These are phyloP conservation scores for Neodidymelliopsis sp. DNA, from an alignment of 2,329 filamentous ascomycete genomes.

Conservation along the genomic window DNA sequence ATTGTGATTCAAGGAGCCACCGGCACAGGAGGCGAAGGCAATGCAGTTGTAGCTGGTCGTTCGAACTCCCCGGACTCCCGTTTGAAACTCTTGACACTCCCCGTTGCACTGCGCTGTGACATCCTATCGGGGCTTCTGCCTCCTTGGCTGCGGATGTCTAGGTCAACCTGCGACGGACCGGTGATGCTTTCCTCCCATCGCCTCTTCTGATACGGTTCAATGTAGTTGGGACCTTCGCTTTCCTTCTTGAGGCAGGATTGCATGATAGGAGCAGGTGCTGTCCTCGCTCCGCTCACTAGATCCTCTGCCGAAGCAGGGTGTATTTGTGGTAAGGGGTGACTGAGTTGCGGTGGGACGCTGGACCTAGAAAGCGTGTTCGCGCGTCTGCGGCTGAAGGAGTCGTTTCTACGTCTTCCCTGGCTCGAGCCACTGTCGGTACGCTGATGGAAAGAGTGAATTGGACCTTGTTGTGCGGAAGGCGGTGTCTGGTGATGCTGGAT, in stretches of 20 bases:
- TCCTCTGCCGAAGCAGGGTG: slow-evolving; percentile 44
- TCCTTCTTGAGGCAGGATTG: slow-evolving; percentile 41
- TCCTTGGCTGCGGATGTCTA: slow-evolving; percentile 38
- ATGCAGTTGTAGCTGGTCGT: slow-evolving; percentile 22
- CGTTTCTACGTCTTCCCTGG: slow-evolving; percentile 41
- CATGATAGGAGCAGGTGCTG: slow-evolving; percentile 41
- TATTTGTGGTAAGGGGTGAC: slow-evolving; percentile 43
- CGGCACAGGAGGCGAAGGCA: slow-evolving; percentile 30
- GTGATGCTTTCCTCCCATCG: slow-evolving; percentile 39
- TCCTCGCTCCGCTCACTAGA: slow-evolving; percentile 45
- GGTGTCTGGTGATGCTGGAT: slow-evolving; percentile 39
- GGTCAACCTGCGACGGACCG: slow-evolving; percentile 29
- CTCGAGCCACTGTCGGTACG: slow-evolving; percentile 44
- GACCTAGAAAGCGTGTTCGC: slow-evolving; percentile 39
- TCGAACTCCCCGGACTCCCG: slow-evolving; percentile 42
- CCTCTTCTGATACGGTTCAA: slow-evolving; percentile 43
- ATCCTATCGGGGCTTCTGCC: slow-evolving; percentile 42
- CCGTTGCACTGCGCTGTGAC: slow-evolving; percentile 45
- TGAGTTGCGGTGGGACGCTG: slow-evolving; percentile 47
- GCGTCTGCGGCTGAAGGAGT: slow-evolving; percentile 46
- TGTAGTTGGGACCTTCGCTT: slow-evolving; percentile 35
- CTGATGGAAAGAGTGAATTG: slow-evolving; percentile 43
- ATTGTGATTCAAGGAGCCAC: slow-evolving; percentile 21
- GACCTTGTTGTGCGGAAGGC: slow-evolving; percentile 34
- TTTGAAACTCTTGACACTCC: slow-evolving; percentile 46